Base-by-base conservation (phyloP, 2,329 filamentous ascomycete genomes). In the Aspergillus piperis region DNA sequence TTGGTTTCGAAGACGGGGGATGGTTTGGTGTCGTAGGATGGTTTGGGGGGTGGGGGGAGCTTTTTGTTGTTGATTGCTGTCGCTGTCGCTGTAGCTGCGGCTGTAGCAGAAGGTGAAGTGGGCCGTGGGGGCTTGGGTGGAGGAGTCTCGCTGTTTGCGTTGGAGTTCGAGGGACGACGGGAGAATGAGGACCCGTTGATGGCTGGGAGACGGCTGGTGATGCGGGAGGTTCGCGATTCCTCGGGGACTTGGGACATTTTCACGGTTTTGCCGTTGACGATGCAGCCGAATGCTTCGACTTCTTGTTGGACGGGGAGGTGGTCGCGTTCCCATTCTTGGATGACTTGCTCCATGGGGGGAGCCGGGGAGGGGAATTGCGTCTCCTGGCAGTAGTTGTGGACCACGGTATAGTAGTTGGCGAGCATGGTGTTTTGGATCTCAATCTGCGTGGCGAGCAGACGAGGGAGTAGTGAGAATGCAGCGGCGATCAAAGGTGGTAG, bases 381-480 rank as follows among this genome's bases (percentile, higher is more conserved):
- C 30, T 89, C 84, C 66, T 87, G 82, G 66, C 88, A 91, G 74
- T 89, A 95, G 59, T 84, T 86, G 71, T 92, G 87, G 6, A 94
- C 78, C 4, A 87, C 82, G 1, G 91, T 95, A 76, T 95, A 95
- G 67, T 91, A 87, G 62, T 92, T 83, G 0, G 87, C 91, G 5
- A 95, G 84, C 54, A 95, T 80, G 50, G 87, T 85, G 72, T 92
- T 92, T 74, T 94, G 91, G 27, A 92, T 87, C 70, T 89, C 82
- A 48, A 94, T 86, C 69, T 93, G 88, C 38, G 84, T 83, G 42
- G 84, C 83, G 10, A 93, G 82, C 19, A 96, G 80, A 55, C 87
- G 86, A 27, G 90, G 90, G 11, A 94, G 82, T n/a, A 96, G 80
- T 23, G 84, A 88, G 71, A 92, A 91, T 3, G 88, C 83, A 8